Conservation (phyloP, 768 basidiomycete genomes). For the Obba rivulosa region DNA sequence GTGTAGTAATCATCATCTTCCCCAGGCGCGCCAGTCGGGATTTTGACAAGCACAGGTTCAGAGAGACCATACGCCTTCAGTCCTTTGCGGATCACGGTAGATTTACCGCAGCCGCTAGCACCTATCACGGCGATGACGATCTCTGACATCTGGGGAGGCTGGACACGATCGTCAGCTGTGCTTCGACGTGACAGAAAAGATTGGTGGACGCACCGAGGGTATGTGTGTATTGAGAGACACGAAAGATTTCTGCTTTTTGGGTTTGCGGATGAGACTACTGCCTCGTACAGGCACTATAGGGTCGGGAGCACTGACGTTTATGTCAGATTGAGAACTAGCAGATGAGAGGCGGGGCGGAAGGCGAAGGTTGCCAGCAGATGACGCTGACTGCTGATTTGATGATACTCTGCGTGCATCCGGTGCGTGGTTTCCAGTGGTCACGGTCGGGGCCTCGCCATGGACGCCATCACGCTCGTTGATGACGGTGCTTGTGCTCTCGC, state of each 20-base stretch:
- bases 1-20: slow-evolving; percentile 13
- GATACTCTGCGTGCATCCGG: too few relatives aligned
- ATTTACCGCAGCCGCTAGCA: slow-evolving; percentile 76
- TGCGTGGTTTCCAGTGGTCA: not conserved
- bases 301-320: slow-evolving; percentile 14
- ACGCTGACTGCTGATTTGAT: slow-evolving; percentile 29
- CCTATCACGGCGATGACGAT: slow-evolving; percentile 79
- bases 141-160: slow-evolving; percentile 14
- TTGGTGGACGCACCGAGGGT: slow-evolving; percentile 13
- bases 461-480: slow-evolving; percentile 18
- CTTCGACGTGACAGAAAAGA: not conserved
- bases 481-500: slow-evolving; percentile 48
- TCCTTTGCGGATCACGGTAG: slow-evolving; percentile 73
- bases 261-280: slow-evolving; percentile 19
- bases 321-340: not conserved
- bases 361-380: slow-evolving; percentile 25
- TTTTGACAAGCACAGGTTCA: slow-evolving; percentile 19
- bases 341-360: slow-evolving; percentile 26
- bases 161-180: slow-evolving; percentile 1
- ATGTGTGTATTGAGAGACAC: slow-evolving; percentile 23
- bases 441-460: not conserved
- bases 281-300: slow-evolving; percentile 20
- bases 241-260: slow-evolving; percentile 16
- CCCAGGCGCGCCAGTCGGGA: slow-evolving; percentile 7
- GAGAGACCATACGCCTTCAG: slow-evolving; percentile 54